Evolutionary conservation across 2,329 filamentous ascomycete species (phyloP).

Genomic region (Exophiala viscosa): DNA sequence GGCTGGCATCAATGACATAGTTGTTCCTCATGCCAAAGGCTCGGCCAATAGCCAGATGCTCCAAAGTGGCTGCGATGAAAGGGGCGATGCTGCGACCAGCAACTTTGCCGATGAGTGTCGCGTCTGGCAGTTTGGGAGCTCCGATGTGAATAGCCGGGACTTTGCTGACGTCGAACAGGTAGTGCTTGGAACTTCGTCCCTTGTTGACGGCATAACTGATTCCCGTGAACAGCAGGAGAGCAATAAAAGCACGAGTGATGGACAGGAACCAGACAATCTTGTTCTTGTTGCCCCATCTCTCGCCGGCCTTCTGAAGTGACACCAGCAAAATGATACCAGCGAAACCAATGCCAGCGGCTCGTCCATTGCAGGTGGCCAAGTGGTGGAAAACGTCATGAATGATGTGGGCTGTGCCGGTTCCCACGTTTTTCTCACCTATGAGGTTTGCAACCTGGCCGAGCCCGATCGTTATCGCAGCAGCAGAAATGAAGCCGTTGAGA

Average conservation of each 20-base stretch:
- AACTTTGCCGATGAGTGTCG: conserved; percentile 51
- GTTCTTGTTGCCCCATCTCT: conserved; percentile 57
- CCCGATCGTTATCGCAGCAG: conserved; percentile 62
- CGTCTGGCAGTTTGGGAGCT: conserved; percentile 47
- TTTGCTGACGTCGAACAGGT: conserved; percentile 57
- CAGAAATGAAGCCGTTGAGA: conserved; percentile 63
- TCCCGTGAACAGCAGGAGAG: conserved; percentile 59
- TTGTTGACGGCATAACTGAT: conserved; percentile 62
- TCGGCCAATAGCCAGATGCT: conserved; percentile 63
- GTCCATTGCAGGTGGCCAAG: conserved; percentile 55
- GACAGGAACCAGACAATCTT: conserved; percentile 57
- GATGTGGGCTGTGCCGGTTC: conserved; percentile 53
- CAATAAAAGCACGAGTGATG: conserved; percentile 59
- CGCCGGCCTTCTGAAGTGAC: conserved; percentile 55
- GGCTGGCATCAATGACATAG: conserved; percentile 61
- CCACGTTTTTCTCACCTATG: conserved; percentile 52
- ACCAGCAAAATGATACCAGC: conserved; percentile 55
- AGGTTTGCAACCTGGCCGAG: conserved; percentile 62
- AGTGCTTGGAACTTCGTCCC: conserved; percentile 40
- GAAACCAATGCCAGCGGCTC: conserved; percentile 59
- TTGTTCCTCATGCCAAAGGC: conserved; percentile 60
- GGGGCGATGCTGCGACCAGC: conserved; percentile 56
- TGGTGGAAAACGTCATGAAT: conserved; percentile 58
- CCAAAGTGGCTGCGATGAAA: conserved; percentile 59
- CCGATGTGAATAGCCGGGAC: conserved; percentile 55